Evolutionary conservation across 2,329 filamentous ascomycete species (phyloP), one percentile per base, ranked within the genome.

Genomic region (Chaetomium sp.): DNA sequence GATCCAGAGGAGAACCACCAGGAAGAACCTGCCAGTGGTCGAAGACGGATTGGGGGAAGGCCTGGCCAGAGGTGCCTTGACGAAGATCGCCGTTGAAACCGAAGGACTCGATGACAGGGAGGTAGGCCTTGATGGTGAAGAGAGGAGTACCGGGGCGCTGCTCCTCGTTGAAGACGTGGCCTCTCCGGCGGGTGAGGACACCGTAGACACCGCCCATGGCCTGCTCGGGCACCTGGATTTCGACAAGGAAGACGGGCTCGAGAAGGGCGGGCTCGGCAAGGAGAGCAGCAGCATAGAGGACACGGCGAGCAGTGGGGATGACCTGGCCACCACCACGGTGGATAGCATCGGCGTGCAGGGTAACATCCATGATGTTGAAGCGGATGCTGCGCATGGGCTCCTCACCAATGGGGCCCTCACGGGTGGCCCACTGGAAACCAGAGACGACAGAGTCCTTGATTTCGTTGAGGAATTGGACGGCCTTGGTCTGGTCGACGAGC

Each of bases 181-280:
- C 94, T 88, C 94, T 87, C 77, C 91, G 84, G 72, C 91, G 88
- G 78, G 91, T 96, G 70, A 99, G 89, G 73, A 96, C 91, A 87
- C 91, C 89, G 80, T 99, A 99, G 78, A 99, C 95, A 85, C 94
- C 94, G 84, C 94, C 94, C 94, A 99, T 97, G 74, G 94, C 92
- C 72, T 86, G 81, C 84, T 99, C 94, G 71, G 92, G 92, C 62
- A 99, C 94, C 82, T 96, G 91, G 77, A 99, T 99, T 79, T 99
- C 94, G 76, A 96, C 91, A 74, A 96, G 82, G 88, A 95, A 99
- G 78, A 99, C 89, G 72, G 94, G 94, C 85, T 99, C 94, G 69
- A 91, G 86, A 62, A 99, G 85, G 76, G 84, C 86, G 65, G 94
- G 94, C 67, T 95, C 85, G 69, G 94, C 91, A 68, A 99, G 84